phyloP scores from a whole-genome alignment of 1,284 basidiomycete genomes.

The Rugosomyces carneus region DNA sequence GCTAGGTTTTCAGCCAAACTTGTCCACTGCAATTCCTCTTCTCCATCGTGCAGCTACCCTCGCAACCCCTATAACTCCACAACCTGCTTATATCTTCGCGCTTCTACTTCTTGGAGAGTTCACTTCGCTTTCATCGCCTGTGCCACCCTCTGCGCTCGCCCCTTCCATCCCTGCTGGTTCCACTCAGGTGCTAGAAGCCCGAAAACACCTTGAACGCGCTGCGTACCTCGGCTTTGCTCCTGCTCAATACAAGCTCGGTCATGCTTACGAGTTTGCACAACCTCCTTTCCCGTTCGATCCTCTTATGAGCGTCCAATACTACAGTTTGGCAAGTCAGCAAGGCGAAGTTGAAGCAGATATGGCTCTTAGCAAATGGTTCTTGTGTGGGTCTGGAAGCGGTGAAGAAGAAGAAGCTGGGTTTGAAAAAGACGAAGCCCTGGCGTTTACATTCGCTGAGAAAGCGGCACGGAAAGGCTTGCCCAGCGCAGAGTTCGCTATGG shows the following conservation, averaged over 20 bases:
- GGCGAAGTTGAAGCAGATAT: constrained; percentile 92
- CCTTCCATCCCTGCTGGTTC: constrained; percentile 44
- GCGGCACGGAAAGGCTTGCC: constrained; percentile 77
- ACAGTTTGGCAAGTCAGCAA: constrained; percentile 78
- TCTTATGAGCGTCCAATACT: constrained; percentile 88
- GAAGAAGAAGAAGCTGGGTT: constrained; percentile 59
- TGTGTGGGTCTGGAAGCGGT: constrained; percentile 59
- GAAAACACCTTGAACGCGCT: constrained; percentile 67
- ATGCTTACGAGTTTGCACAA: constrained; percentile 87
- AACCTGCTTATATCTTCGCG: constrained; percentile 83
- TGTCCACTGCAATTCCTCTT: constrained; percentile 59
- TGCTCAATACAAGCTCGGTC: constrained; percentile 91
- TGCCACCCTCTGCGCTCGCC: constrained; percentile 48
- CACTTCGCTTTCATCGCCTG: constrained; percentile 48
- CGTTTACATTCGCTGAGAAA: constrained; percentile 89
- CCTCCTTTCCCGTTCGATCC: constrained; percentile 87
- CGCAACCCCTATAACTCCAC: constrained; percentile 72
- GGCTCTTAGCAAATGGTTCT: constrained; percentile 93
- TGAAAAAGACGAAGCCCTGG: constrained; percentile 85
- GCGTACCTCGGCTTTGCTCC: constrained; percentile 85
- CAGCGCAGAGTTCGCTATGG: constrained; percentile 90
- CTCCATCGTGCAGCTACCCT: constrained; percentile 75
- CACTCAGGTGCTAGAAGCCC: constrained; percentile 40
- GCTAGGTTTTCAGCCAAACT: constrained; percentile 56
- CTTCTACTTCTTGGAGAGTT: constrained; percentile 82